Conservation (phyloP, 768 basidiomycete genomes). For the Omphalotus guepiniiformis region DNA sequence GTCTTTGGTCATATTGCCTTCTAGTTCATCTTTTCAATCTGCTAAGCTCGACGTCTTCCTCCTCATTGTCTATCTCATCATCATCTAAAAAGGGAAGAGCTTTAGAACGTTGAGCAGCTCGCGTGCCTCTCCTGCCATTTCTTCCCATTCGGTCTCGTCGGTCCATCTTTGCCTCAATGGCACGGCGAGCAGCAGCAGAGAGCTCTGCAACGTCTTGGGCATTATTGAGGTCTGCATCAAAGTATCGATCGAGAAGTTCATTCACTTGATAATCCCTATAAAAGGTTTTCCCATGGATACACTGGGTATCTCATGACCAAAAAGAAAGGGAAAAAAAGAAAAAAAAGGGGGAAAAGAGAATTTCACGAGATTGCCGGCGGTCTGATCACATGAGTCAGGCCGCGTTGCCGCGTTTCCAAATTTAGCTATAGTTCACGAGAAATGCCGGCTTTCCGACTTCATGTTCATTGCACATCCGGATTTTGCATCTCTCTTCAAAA, state of each 20-base stretch:
- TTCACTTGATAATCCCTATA: constrained; percentile 89
- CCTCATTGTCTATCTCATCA: constrained; percentile 76
- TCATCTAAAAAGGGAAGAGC: constrained; percentile 86
- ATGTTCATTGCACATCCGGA: no score
- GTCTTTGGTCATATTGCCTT: constrained; percentile 90
- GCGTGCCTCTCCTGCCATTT: constrained; percentile 59
- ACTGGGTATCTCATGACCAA: no score
- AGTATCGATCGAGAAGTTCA: constrained; percentile 80
- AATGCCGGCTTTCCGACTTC: no score
- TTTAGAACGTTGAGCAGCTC: constrained; percentile 74
- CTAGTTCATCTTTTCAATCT: constrained; percentile 78
- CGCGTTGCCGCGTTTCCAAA: no score
- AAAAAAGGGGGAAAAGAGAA: no score
- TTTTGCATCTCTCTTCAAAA: no score
- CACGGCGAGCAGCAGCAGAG: constrained; percentile 65
- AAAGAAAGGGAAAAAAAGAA: no score
- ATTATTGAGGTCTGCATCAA: constrained; percentile 84
- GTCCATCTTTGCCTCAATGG: constrained; percentile 84
- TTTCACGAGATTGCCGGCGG: no score
- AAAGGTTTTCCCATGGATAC: no score
- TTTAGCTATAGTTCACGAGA: no score
- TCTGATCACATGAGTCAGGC: no score
- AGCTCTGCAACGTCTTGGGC: constrained; percentile 65
- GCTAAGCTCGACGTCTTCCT: constrained; percentile 57
- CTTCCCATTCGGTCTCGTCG: constrained; percentile 77